Evolutionary conservation across 2,329 filamentous ascomycete genomes (phyloP).

Genomic region (Paecilomyces sp.): DNA sequence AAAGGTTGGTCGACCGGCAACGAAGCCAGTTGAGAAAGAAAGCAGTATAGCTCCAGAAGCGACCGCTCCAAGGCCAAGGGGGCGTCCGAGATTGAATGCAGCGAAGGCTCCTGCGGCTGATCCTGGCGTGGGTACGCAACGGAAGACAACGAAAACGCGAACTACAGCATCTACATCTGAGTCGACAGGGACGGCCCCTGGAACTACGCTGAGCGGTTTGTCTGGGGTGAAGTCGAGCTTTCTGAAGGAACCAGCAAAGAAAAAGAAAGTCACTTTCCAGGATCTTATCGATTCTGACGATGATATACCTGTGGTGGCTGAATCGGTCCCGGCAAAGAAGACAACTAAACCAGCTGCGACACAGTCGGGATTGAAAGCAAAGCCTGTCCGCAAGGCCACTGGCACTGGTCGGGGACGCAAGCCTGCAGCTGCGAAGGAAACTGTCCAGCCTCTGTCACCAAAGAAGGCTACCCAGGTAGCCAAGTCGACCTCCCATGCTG

Average conservation of each 20-base stretch:
- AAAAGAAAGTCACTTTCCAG: conserved; percentile 43
- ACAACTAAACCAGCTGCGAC: conserved; percentile 12
- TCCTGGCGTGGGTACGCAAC: conserved; percentile 8
- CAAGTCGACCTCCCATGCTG: conserved; percentile 30
- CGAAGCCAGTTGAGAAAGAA: conserved; percentile 7
- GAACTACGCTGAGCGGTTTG: conserved; percentile 19
- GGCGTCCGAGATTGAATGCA: conserved; percentile 21
- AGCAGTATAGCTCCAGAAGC: conserved; percentile 7
- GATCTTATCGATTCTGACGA: conserved; percentile 29
- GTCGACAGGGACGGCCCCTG: conserved; percentile 17
- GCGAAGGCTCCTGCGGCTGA: conserved; percentile 10
- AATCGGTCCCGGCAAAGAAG: conserved; percentile 20
- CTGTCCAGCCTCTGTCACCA: conserved; percentile 36
- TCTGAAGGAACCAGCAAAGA: conserved; percentile 24
- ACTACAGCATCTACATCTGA: conserved; percentile 7
- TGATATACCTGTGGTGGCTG: conserved; percentile 30
- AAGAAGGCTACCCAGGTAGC: conserved; percentile 43
- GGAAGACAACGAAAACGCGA: conserved; percentile 6
- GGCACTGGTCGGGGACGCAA: conserved; percentile 21
- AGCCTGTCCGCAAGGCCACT: conserved; percentile 38
- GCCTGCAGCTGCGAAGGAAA: conserved; percentile 23
- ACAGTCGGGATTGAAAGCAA: conserved; percentile 34
- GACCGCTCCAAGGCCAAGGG: conserved; percentile 11
- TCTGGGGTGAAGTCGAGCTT: conserved; percentile 19
- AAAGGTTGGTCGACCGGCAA: conserved; percentile 14